Evolutionary conservation across 2,329 filamentous ascomycete species (phyloP), one percentile per base, ranked within the genome.

Genomic region (Claviceps digitariae): DNA sequence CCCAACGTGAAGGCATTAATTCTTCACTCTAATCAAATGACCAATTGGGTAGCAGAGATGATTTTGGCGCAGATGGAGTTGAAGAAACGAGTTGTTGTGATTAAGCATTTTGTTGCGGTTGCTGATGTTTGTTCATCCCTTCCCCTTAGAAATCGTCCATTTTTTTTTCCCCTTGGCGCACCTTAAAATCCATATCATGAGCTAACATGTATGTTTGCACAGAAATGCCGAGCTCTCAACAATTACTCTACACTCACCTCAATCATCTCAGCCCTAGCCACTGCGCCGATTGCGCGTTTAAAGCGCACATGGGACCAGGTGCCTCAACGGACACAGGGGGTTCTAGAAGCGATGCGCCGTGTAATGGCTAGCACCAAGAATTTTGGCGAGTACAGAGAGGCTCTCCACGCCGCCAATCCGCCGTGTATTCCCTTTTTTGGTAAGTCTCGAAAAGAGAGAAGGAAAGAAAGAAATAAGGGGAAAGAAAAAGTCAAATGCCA

Each of bases 41-140:
- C 93, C 6, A 98, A 97, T 66, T 98, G 93, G 93, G 93, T 97
- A 50, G 93, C 93, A 31, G 91, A 97, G 69, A 97, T 98, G 93
- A 97, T 98, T 60, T 71, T 98, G 57, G 90, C 86, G 0, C 93
- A 98, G 69, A 81, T 84, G 62, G 93, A 98, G 66, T 87, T 96
- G 57, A 95, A 93, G 74, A 94, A 95, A 69, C 82, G 93, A 61
- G 91, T 97, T 27, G 87, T 95, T 36, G 93, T 98, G 46, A 96
- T 98, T 69, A 97, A 97, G 69, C 93, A 97, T 68, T 98, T 97
- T 71, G 90, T 98, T 56, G 82, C 87, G 40, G 90, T 98, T 56
- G 93, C 93, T 57, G 93, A 98, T 73, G 90, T 95, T 76, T 74
- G 84, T 79, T 36, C 3, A n/a, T 23, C 40, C 43, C 25, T 40